Evolutionary conservation across 345 rosid genomes (phyloP).

Genomic region (Draba incana): DNA sequence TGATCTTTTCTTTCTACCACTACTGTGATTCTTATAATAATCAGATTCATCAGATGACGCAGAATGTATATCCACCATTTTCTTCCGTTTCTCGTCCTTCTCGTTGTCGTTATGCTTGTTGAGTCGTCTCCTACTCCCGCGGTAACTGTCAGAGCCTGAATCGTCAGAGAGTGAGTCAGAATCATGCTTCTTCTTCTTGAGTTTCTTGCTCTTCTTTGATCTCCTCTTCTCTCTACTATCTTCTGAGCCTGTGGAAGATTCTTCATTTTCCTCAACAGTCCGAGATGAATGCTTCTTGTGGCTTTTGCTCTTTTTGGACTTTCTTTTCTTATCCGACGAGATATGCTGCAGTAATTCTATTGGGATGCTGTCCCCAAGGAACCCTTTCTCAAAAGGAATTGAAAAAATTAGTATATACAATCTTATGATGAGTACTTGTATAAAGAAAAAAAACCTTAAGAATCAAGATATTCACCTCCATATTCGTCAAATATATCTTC

Average conservation of each 20-base stretch:
- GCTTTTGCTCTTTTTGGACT: slow-evolving; percentile 51
- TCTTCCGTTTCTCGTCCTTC: slow-evolving; percentile 27
- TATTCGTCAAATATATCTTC: slow-evolving; percentile 97
- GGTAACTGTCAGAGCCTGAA: slow-evolving; percentile 43
- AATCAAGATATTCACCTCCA: slow-evolving; percentile 74
- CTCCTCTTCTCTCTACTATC: slow-evolving; percentile 40
- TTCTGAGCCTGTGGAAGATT: slow-evolving; percentile 46
- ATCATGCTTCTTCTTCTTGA: slow-evolving; percentile 44
- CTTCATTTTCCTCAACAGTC: slow-evolving; percentile 44
- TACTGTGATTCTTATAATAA: slow-evolving; percentile 38
- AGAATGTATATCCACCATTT: slow-evolving; percentile 37
- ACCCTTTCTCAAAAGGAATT: slow-evolving; percentile 52
- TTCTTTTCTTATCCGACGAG: slow-evolving; percentile 52
- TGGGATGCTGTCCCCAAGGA: slow-evolving; percentile 72
- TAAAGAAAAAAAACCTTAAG: too few relatives aligned
- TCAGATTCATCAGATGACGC: slow-evolving; percentile 48
- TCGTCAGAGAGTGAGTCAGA: slow-evolving; percentile 46
- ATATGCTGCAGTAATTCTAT: slow-evolving; percentile 56
- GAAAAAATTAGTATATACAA: slow-evolving; percentile 19
- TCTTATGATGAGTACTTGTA: too few relatives aligned
- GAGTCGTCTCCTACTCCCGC: slow-evolving; percentile 43
- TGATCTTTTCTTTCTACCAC: slow-evolving; percentile 34
- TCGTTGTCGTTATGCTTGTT: slow-evolving; percentile 35
- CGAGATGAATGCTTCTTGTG: slow-evolving; percentile 53
- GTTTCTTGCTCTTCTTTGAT: slow-evolving; percentile 52